Evolutionary conservation across 2,329 filamentous ascomycete genomes (phyloP).

Genomic region (Alternaria consortialis): DNA sequence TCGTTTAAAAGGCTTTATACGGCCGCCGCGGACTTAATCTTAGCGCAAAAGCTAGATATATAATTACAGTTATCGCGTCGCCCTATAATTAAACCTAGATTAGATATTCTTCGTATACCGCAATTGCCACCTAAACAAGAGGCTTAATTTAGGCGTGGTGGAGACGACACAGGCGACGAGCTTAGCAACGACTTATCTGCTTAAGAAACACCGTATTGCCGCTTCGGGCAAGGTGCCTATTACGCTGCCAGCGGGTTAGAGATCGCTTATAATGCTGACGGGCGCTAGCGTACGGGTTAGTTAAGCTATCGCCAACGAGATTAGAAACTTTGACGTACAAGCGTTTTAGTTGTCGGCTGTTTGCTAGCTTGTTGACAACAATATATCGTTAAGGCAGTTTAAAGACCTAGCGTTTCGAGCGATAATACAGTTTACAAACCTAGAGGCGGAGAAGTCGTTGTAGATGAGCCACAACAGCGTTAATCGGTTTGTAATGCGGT

Average conservation of each 20-base stretch:
- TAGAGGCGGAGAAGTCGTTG: not conserved
- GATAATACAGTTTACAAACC: not conserved
- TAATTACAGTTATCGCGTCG: conserved; percentile 5
- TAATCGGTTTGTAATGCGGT: not conserved
- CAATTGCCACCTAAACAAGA: not conserved
- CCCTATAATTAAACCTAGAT: not conserved
- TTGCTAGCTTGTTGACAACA: conserved; percentile 5
- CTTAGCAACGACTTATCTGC: not conserved
- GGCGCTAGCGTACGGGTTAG: no score
- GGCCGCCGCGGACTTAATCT: not conserved
- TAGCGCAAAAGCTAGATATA: conserved; percentile 8
- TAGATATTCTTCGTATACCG: conserved; percentile 2
- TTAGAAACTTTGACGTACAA: no score
- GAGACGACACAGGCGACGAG: not conserved
- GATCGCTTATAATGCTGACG: no score
- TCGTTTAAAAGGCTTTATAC: not conserved
- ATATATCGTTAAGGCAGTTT: conserved; percentile 8
- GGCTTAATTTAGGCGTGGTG: not conserved
- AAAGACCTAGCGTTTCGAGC: not conserved
- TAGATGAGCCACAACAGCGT: not conserved
- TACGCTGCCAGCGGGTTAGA: no score
- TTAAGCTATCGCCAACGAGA: no score
- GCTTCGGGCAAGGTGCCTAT: no score
- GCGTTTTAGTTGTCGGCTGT: no score
- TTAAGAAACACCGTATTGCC: no score